Evolutionary conservation across 1,284 basidiomycete species (phyloP).

Genomic region (Phaffia rhodozyma): DNA sequence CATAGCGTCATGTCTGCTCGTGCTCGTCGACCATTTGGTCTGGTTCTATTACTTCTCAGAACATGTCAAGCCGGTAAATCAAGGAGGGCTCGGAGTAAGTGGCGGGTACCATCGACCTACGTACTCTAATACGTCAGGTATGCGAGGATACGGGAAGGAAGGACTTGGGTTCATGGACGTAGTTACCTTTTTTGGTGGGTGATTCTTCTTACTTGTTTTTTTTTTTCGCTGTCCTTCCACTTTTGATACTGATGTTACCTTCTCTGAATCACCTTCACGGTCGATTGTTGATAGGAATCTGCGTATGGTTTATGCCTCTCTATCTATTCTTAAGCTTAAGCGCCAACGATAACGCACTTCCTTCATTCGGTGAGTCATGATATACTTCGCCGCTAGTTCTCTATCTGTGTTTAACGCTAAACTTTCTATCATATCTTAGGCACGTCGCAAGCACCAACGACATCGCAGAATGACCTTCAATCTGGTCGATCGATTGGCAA

Average conservation of each 20-base stretch:
- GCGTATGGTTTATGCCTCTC: conserved; percentile 82
- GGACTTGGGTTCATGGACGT: conserved; percentile 65
- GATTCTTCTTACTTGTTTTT: background rate
- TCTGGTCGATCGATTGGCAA: too few relatives aligned
- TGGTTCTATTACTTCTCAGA: conserved; percentile 89
- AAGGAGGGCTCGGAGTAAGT: conserved; percentile 14
- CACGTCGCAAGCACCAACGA: too few relatives aligned
- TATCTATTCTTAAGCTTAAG: conserved; percentile 87
- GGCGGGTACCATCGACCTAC: conserved; percentile 22
- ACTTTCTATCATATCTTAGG: too few relatives aligned
- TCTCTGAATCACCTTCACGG: background rate
- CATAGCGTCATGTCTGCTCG: conserved; percentile 66
- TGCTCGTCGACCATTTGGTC: conserved; percentile 76
- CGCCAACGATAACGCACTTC: conserved; percentile 87
- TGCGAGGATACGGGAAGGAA: background rate
- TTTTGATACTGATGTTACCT: too few relatives aligned
- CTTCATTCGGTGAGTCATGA: conserved; percentile 37
- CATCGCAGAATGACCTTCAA: too few relatives aligned
- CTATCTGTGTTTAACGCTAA: too few relatives aligned
- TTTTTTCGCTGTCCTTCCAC: too few relatives aligned
- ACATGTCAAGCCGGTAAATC: conserved; percentile 22
- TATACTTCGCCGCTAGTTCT: too few relatives aligned
- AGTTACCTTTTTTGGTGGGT: conserved; percentile 66
- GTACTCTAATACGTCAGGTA: conserved; percentile 7
- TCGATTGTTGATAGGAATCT: conserved; percentile 39